phyloP scores from a whole-genome alignment of 2,329 filamentous ascomycete genomes.

The Nannizziopsis barbatae region DNA sequence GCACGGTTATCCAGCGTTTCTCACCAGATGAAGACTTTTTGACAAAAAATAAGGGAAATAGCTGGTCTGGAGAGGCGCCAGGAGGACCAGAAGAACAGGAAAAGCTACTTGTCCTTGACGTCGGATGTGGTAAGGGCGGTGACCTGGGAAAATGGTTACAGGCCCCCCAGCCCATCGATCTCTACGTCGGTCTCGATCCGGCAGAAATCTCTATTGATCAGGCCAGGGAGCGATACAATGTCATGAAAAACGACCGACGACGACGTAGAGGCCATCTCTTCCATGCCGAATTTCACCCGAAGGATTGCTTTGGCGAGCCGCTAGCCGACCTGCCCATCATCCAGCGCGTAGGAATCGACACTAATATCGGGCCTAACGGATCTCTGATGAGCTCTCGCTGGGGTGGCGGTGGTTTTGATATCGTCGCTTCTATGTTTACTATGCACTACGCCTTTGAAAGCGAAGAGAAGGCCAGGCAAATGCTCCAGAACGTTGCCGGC shows the following conservation, averaged over 20 bases:
- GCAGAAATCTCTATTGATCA: slow-evolving; percentile 88
- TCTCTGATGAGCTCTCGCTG: slow-evolving; percentile 50
- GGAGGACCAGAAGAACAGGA: slow-evolving; percentile 29
- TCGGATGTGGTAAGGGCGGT: slow-evolving; percentile 94
- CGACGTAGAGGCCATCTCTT: slow-evolving; percentile 53
- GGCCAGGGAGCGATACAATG: slow-evolving; percentile 68
- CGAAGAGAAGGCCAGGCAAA: slow-evolving; percentile 76
- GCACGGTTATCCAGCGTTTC: slow-evolving; percentile 93
- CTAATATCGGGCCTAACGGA: slow-evolving; percentile 47
- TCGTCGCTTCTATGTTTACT: slow-evolving; percentile 98
- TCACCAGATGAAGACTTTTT: slow-evolving; percentile 65
- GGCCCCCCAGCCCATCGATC: slow-evolving; percentile 75
- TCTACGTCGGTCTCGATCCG: slow-evolving; percentile 90
- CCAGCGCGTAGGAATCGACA: slow-evolving; percentile 75
- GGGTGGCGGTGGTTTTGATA: slow-evolving; percentile 74
- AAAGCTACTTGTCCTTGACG: slow-evolving; percentile 72
- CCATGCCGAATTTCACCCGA: slow-evolving; percentile 75
- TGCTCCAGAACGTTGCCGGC: slow-evolving; percentile 87
- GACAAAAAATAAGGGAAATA: slow-evolving; percentile 39
- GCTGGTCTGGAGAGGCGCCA: slow-evolving; percentile 34
- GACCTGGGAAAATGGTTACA: slow-evolving; percentile 94
- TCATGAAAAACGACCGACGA: slow-evolving; percentile 49
- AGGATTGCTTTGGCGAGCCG: slow-evolving; percentile 83
- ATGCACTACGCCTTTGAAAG: slow-evolving; percentile 98
- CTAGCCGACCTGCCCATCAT: slow-evolving; percentile 74